These are phyloP conservation scores for Ascoidea asiatica DNA, from an alignment of 805 yeast species.

Conservation along the genomic window DNA sequence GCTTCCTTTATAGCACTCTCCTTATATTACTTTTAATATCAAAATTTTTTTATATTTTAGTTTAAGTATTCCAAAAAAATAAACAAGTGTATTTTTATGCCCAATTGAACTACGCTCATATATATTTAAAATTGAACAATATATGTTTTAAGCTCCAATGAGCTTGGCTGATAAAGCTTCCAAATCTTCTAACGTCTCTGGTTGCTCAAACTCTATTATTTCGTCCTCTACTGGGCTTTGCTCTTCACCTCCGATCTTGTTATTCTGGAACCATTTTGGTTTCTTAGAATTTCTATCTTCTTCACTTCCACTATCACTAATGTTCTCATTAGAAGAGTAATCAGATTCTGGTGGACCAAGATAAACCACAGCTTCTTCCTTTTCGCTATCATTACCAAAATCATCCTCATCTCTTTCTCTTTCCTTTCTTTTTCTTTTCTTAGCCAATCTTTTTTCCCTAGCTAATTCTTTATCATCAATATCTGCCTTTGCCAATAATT, in stretches of 20 bases:
- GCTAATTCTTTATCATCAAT: slow-evolving; percentile 65
- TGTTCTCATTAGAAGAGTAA: no score
- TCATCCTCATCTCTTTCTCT: slow-evolving; percentile 38
- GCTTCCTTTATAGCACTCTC: no score
- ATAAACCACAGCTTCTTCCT: slow-evolving; percentile 10
- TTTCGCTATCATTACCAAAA: slow-evolving; percentile 10
- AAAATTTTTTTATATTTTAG: no score
- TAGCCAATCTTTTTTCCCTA: slow-evolving; percentile 67
- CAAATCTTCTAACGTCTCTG: slow-evolving; percentile 84
- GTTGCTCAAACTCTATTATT: slow-evolving; percentile 69
- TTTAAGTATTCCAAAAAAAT: no score
- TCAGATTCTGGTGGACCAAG: no score
- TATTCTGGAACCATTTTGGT: slow-evolving; percentile 19
- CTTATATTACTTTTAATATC: no score
- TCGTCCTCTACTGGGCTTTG: slow-evolving; percentile 19
- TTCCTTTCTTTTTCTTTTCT: slow-evolving; percentile 82
- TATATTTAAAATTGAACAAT: no score
- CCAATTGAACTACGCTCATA: no score
- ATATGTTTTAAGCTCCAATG: slow-evolving; percentile 13
- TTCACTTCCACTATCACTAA: slow-evolving; percentile 4
- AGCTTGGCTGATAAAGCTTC: slow-evolving; percentile 67
- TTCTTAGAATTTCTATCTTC: slow-evolving; percentile 7
- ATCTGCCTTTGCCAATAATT: slow-evolving; percentile 61
- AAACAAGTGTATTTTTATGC: no score
- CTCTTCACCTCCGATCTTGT: slow-evolving; percentile 18